Evolutionary conservation across 2,329 filamentous ascomycete genomes (phyloP).

Genomic region (Ceratocystis eucalypticola): DNA sequence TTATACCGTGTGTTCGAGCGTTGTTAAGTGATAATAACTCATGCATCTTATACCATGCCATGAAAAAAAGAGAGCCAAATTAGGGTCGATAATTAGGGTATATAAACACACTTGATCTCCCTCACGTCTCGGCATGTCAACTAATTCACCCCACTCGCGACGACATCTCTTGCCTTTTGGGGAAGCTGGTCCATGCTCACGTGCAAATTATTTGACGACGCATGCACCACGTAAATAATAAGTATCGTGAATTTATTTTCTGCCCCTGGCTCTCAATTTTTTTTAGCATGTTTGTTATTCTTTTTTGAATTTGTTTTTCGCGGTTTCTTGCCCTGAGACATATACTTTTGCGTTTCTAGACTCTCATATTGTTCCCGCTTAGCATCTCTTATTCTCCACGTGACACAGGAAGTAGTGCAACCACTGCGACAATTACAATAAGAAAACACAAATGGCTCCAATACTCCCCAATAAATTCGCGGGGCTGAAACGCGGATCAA

Average conservation of each 20-base stretch:
- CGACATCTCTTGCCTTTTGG: not conserved
- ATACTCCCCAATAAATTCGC: not conserved
- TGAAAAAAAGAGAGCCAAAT: not conserved
- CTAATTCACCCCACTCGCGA: not conserved
- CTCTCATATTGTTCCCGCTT: not conserved
- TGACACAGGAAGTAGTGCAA: not conserved
- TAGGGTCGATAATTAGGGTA: not conserved
- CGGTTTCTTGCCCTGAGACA: not conserved
- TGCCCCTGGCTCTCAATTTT: not conserved
- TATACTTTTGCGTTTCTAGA: not conserved
- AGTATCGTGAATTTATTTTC: not conserved
- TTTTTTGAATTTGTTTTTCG: not conserved
- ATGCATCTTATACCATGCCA: not conserved
- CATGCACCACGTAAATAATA: not conserved
- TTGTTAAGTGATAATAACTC: constrained; percentile 44
- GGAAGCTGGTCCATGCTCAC: not conserved
- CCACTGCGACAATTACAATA: not conserved
- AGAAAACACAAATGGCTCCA: not conserved
- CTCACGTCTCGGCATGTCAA: not conserved
- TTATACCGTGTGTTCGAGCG: constrained; percentile 91
- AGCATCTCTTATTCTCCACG: not conserved
- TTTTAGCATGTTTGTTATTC: not conserved
- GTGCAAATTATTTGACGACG: constrained; percentile 2
- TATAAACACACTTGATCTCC: not conserved
- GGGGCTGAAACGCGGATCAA: not conserved